Percentiles rank a stretch among this genome's conserved stretches.
phyloP scores from a whole-genome alignment of 441 rosid genomes.

The Jatropha podagrica region DNA sequence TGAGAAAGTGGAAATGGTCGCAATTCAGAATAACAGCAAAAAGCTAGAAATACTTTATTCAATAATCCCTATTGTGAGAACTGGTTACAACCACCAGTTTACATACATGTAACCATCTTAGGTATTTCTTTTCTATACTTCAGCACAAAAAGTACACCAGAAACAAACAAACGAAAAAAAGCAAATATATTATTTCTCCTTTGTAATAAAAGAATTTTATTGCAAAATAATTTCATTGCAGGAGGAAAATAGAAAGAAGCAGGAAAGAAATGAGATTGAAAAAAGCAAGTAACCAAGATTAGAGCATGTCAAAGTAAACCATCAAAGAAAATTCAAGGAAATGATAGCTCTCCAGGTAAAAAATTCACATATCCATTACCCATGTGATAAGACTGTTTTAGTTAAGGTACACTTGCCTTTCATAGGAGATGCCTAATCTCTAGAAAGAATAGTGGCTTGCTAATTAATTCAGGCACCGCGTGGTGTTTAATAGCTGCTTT shows the following conservation, averaged over 20 bases:
- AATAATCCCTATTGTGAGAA: not conserved
- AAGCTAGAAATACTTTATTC: not conserved
- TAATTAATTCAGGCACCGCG: not conserved
- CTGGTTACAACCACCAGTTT: not conserved
- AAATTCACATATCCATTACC: not conserved
- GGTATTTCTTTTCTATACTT: not conserved
- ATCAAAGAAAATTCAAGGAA: not conserved
- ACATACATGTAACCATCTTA: not conserved
- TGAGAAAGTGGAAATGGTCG: constrained; percentile 35
- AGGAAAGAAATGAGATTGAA: not conserved
- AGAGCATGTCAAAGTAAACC: not conserved
- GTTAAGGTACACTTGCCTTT: not conserved
- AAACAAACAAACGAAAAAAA: not conserved
- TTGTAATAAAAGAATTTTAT: not conserved
- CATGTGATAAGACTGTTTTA: not conserved
- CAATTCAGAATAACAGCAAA: constrained; percentile 18
- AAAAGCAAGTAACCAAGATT: not conserved
- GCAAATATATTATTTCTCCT: not conserved
- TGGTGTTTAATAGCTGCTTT: not conserved
- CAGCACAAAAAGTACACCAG: not conserved
- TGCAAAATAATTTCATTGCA: not conserved
- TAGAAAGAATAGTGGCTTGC: not conserved
- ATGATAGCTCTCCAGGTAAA: not conserved
- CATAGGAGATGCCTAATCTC: not conserved
- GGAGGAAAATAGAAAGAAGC: not conserved